phyloP scores from a whole-genome alignment of 164 flowering plant genomes.

The Hamamelis virginiana region DNA sequence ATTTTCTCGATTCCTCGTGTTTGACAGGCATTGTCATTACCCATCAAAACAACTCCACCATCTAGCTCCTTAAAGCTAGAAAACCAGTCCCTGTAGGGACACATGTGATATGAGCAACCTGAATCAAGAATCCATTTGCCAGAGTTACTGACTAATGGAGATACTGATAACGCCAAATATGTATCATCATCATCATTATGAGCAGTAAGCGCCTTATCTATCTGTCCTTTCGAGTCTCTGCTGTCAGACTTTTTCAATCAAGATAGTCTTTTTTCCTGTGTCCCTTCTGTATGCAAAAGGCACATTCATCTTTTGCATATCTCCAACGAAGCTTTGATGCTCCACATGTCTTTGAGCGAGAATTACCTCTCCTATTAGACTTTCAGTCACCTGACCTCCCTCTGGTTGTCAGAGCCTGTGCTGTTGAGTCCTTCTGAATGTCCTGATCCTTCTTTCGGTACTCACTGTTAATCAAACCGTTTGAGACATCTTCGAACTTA shows the following conservation, averaged over 20 bases:
- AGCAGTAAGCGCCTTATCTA: too few species aligned
- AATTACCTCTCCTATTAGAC: not conserved
- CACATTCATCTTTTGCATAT: not conserved
- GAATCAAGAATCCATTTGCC: constrained; percentile 17
- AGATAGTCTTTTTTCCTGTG: constrained; percentile 9
- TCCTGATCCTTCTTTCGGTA: not conserved
- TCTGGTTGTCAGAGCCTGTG: not conserved
- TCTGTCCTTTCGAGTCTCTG: too few species aligned
- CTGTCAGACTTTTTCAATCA: not conserved
- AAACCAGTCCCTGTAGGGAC: constrained; percentile 13
- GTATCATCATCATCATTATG: not conserved
- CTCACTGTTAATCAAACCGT: not conserved
- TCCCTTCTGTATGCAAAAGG: not conserved
- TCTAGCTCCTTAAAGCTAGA: constrained; percentile 4
- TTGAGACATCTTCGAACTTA: not conserved
- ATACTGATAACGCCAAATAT: not conserved
- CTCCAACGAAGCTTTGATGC: too few species aligned
- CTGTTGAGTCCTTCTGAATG: not conserved
- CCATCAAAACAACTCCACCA: constrained; percentile 15
- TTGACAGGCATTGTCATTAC: constrained; percentile 1
- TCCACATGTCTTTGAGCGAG: not conserved
- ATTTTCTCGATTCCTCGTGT: constrained; percentile 3
- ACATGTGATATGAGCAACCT: constrained; percentile 13
- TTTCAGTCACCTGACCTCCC: not conserved
- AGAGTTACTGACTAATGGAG: not conserved